Conservation (phyloP, 306 rosid genomes). For the Citrullus colocynthis region DNA sequence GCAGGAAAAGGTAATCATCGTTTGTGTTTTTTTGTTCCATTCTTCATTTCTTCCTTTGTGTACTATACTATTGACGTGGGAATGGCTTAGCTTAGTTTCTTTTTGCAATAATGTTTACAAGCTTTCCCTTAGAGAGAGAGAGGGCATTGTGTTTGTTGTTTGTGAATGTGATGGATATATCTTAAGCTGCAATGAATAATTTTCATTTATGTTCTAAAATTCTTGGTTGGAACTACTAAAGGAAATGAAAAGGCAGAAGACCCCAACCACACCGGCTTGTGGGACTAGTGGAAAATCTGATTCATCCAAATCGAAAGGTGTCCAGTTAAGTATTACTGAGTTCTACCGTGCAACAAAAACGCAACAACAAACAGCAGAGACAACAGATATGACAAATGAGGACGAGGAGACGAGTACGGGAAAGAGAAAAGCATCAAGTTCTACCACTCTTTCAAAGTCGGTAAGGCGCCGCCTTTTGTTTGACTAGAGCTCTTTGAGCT, state of each 20-base stretch:
- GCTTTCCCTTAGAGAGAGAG: neutral
- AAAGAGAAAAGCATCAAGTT: conserved; percentile 29
- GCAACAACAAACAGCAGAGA: conserved; percentile 17
- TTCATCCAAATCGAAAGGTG: conserved; percentile 24
- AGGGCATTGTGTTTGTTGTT: neutral
- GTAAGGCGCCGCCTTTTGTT: conserved; percentile 82
- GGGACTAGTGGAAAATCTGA: conserved; percentile 23
- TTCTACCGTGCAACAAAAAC: conserved; percentile 53
- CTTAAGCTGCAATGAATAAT: neutral
- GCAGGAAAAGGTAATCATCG: conserved; percentile 49
- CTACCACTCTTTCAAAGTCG: conserved; percentile 48
- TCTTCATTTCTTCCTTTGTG: neutral
- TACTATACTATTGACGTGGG: neutral
- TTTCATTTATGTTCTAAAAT: conserved; percentile 14
- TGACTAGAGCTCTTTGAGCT: conserved; percentile 19
- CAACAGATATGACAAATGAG: conserved; percentile 24
- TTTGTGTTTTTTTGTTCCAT: neutral
- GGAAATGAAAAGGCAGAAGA: conserved; percentile 37
- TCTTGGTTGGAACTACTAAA: conserved; percentile 38
- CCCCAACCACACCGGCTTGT: conserved; percentile 15
- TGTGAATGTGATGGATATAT: neutral
- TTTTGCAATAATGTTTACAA: neutral
- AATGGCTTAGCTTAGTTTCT: neutral
- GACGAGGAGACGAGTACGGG: conserved; percentile 21
- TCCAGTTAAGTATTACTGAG: conserved; percentile 55